Base-by-base conservation (phyloP, 257 asterid species). In the Lavandula angustifolia region DNA sequence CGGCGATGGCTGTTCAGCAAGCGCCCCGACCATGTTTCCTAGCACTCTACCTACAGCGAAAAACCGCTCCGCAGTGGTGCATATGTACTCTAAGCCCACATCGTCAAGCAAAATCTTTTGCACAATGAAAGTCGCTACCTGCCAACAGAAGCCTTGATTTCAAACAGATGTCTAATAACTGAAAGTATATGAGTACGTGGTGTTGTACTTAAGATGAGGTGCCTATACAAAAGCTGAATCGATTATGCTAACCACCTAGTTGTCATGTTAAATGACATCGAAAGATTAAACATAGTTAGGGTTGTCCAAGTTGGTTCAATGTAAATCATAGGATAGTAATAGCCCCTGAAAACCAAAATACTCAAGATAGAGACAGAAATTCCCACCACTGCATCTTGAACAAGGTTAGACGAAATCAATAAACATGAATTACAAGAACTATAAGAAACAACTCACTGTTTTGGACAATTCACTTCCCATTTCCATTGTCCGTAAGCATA, bases 51-150 rank as follows among this genome's bases (percentile, higher is more conserved):
- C 95, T 4, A 94, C 99, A 37, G 99, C 97, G 34, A 78, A 87
- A 78, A 89, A 89, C 12, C 96, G 85, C 79, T 94, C 92, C 0
- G 97, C 94, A 7, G 96, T 81, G 32, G 94, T 83, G 75, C 99
- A 89, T 66, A 87, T 77, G 67, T 94, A 89, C 66, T 87, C 95
- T 76, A 94, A 72, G 54, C 99, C 99, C 78, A 87, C 87, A 17
- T 94, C 97, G 79, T 89, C 97, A 46, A 89, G 96, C 84, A 94
- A 76, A 73, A 94, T 89, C 80, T 89, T 94, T 79, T 87, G 97
- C 70, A 94, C 92, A 18, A 94, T 90, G 62, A 94, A 94, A 10
- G 99, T 89, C 2, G 99, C 99, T 67, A 92, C 99, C 99, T 89
- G 87, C 72, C 76, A 73, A 71, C 13, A 62, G 53, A 70, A 68